Base-by-base conservation (phyloP, 768 basidiomycete species). In the Hygrophoropsis aurantiaca region DNA sequence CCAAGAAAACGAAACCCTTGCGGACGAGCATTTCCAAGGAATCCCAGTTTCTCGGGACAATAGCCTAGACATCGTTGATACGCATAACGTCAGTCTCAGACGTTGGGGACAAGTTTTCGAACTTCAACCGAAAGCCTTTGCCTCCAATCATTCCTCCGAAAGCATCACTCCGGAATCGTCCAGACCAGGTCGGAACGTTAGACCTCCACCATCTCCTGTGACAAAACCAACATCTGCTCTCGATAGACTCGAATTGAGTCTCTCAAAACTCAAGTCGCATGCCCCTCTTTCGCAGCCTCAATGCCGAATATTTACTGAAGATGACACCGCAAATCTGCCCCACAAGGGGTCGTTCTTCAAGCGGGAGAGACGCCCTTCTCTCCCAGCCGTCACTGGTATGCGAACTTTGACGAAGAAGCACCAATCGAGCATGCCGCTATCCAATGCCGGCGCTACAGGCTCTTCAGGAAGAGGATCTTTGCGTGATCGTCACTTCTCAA, bases 161-260 rank as follows among this genome's bases (percentile, higher is more conserved):
- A 35, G 40, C 50, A 30, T 62, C 51, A 41, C 8, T 37, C 21
- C 46, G 45, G 38, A 56, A 50, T 16, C 61, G 50, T 34, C 41
- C 50, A 30, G 40, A 21, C 57, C 53, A 41, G 61, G 52, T 21
- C 62, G 59, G 4, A 53, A 46, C 35, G 64, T 63, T n/a, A 23
- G 44, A 11, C 30, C 13, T 11, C 24, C 46, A 11, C 27, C 47
- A 4, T 33, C 49, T 43, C 24, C 36, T 18, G 20, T 50, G 23
- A 11, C 30, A 10, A 54, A 59, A 46, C 58, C 62, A 11, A 57
- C 53, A n/a, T 62, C 61, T 19, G 63, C 67, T 9, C 50, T 69
- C 18, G 58, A 65, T 26, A 65, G 64, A 47, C 53, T 69, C 19
- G 64, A 71, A 40, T 42, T 36, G 26, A 72, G 70, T 53, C 44